phyloP scores from a whole-genome alignment of 805 yeast species.

The Ogataea neopini region DNA sequence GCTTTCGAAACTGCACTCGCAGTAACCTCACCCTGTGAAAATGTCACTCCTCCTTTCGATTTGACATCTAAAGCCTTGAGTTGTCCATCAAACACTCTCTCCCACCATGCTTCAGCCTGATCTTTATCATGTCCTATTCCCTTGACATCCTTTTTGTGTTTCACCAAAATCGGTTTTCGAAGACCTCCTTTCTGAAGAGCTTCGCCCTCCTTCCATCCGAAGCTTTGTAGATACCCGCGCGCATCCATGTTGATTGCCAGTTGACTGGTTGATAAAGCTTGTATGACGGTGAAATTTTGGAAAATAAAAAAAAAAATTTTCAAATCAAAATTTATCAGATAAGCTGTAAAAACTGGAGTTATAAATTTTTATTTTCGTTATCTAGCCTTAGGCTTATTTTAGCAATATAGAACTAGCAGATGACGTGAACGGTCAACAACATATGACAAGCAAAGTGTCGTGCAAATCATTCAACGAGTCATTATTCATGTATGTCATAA shows the following conservation, averaged over 20 bases:
- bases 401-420: not conserved
- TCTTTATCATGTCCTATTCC: constrained; percentile 82
- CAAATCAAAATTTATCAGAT: not conserved
- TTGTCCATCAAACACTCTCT: constrained; percentile 89
- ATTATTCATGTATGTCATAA: too few species aligned
- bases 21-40: constrained; percentile 46
- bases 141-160: constrained; percentile 85
- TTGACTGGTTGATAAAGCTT: not conserved
- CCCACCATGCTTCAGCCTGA: constrained; percentile 97
- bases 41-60: constrained; percentile 12
- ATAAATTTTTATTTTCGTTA: too few species aligned
- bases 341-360: not conserved
- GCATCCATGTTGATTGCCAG: constrained; percentile 59
- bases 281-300: not conserved
- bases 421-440: not conserved
- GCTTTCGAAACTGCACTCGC: constrained; percentile 49
- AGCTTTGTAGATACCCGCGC: constrained; percentile 65
- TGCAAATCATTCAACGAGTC: too few species aligned
- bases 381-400: not conserved
- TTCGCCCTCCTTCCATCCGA: constrained; percentile 93
- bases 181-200: constrained; percentile 80
- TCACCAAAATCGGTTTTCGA: constrained; percentile 81
- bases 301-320: constrained; percentile 3
- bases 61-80: constrained; percentile 63
- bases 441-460: not conserved